phyloP scores from a whole-genome alignment of 306 rosid genomes.

The Biancaea sappan region DNA sequence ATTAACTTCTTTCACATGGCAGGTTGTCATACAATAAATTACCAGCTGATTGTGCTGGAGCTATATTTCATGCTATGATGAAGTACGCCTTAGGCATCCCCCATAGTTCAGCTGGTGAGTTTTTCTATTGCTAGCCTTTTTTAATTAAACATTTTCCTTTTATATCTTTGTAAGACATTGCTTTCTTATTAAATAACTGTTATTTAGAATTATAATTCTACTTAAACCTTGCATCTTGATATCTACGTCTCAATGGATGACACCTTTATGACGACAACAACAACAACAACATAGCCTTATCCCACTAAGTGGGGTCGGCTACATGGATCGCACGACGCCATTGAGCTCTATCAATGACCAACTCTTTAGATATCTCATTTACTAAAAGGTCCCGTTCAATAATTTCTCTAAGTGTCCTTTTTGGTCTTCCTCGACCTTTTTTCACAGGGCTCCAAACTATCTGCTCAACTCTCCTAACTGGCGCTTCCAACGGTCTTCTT shows the following conservation, averaged over 20 bases:
- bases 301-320: too few species aligned
- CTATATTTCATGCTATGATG: slow-evolving; percentile 83
- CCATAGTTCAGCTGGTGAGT: slow-evolving; percentile 68
- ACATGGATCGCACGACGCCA: too few species aligned
- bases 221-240: neutral
- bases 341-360: too few species aligned
- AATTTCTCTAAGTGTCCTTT: too few species aligned
- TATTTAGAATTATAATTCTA: slow-evolving; percentile 8
- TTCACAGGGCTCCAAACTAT: too few species aligned
- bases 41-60: slow-evolving; percentile 93
- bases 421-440: too few species aligned
- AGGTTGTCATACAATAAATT: slow-evolving; percentile 86
- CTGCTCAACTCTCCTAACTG: too few species aligned
- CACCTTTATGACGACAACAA: neutral
- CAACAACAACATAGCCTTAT: too few species aligned
- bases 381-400: too few species aligned
- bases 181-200: slow-evolving; percentile 18
- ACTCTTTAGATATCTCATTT: too few species aligned
- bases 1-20: slow-evolving; percentile 30
- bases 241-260: neutral
- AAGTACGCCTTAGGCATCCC: slow-evolving; percentile 66
- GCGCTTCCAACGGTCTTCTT: too few species aligned
- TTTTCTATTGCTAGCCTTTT: slow-evolving; percentile 12
- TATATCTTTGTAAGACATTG: slow-evolving; percentile 7
- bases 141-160: neutral